phyloP scores from a whole-genome alignment of 1,139 yeast species.

The Sugiyamaella pinicola region DNA sequence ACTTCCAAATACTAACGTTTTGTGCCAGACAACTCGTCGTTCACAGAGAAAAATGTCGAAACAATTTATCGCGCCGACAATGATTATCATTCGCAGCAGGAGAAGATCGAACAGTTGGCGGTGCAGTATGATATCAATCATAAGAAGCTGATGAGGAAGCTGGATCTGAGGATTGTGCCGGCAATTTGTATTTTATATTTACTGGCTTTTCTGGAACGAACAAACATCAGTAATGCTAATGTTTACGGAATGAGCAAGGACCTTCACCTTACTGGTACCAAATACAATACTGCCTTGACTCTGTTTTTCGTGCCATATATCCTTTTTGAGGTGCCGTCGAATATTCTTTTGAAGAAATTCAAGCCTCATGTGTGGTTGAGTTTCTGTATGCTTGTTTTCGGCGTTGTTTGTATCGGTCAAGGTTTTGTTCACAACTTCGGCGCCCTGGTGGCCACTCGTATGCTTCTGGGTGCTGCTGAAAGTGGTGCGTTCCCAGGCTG shows the following conservation, averaged over 20 bases:
- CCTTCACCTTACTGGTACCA: slow-evolving; percentile 55
- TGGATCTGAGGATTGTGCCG: slow-evolving; percentile 67
- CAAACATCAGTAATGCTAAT: slow-evolving; percentile 73
- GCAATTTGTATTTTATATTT: slow-evolving; percentile 70
- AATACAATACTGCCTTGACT: slow-evolving; percentile 61
- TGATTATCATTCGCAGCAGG: slow-evolving; percentile 13
- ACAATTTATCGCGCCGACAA: not conserved
- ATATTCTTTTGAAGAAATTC: slow-evolving; percentile 59
- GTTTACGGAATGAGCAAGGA: slow-evolving; percentile 63
- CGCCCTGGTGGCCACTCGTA: slow-evolving; percentile 61
- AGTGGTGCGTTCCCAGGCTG: slow-evolving; percentile 75
- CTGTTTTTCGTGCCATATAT: slow-evolving; percentile 75
- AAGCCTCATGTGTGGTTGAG: slow-evolving; percentile 69
- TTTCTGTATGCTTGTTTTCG: slow-evolving; percentile 59
- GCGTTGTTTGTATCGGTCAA: slow-evolving; percentile 64
- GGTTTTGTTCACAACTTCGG: slow-evolving; percentile 64
- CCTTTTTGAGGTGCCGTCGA: slow-evolving; percentile 66
- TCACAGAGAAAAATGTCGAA: slow-evolving; percentile 4
- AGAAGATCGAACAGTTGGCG: slow-evolving; percentile 47
- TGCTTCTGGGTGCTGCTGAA: slow-evolving; percentile 65
- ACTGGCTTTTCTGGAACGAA: slow-evolving; percentile 70
- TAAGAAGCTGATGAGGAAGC: slow-evolving; percentile 58
- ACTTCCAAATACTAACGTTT: not conserved
- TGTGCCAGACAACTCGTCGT: slow-evolving; percentile 2
- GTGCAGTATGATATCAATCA: slow-evolving; percentile 49